Base-by-base conservation (phyloP, 495 filamentous ascomycete species). In the Penicillium psychrofluorescens region DNA sequence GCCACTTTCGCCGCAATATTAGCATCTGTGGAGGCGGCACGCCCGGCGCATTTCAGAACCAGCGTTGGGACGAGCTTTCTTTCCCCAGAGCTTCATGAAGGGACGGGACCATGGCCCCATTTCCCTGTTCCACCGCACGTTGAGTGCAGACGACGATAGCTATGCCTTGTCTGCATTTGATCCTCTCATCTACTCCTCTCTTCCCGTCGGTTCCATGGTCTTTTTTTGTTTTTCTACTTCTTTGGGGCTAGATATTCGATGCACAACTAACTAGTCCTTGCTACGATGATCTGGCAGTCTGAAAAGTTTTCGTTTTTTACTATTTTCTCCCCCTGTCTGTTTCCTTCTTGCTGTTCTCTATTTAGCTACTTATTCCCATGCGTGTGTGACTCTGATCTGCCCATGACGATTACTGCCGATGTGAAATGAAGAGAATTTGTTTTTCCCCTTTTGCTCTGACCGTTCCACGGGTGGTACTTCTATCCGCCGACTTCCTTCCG, bases 401-500 rank as follows among this genome's bases (percentile, higher is more conserved):
- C 56, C 51, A 62, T 64, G 62, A 69, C 59, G 56, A 58, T 61
- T 59, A 63, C 54, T 60, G 64, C 64, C 54, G 62, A 61, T 60
- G 56, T 58, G 61, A 59, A 60, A 64, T 59, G 55, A 57, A 55
- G 52, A 59, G 46, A 52, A 53, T 48, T 48, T 50, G 45, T 45
- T 58, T 51, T 55, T 53, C 40, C 45, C 10, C 16, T 11, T 46
- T 48, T 48, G 40, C 39, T 45, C 22, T 22, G 40, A 11, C 27
- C 11, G 36, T 44, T 41, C 41, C 40, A 40, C 33, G 29, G 36
- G 31, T 41, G 43, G 41, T 41, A 32, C 41, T 49, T 39, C 46
- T 56, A 39, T 4, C 22, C 22, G 4, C 22, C 22, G 22, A 22
- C 22, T 4, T 22, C 22, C 22, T 22, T 3, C 22, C 22, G 22